Conservation (phyloP, 805 yeast genomes). For the Kluyveromyces siamensis region DNA sequence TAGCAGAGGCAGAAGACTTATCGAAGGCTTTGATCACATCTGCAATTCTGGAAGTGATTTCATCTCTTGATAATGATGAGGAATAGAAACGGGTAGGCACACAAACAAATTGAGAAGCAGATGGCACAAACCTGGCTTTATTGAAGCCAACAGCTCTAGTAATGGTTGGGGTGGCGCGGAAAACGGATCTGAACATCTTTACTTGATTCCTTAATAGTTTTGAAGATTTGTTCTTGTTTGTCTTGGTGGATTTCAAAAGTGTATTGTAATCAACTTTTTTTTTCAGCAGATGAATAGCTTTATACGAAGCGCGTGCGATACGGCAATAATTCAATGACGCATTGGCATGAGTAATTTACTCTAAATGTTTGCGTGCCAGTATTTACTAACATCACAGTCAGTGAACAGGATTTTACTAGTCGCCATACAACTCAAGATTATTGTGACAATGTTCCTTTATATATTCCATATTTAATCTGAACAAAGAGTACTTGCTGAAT, state of each 20-base stretch:
- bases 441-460: no score
- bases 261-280: no score
- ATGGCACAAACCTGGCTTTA: conserved; percentile 21
- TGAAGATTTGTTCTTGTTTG: not conserved
- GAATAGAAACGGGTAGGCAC: conserved; percentile 41
- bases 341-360: no score
- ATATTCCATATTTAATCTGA: no score
- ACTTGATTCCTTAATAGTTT: no score
- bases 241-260: not conserved
- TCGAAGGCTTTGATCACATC: conserved; percentile 64
- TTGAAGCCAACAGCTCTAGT: conserved; percentile 28
- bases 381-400: no score
- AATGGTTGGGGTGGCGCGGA: conserved; percentile 34
- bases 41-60: conserved; percentile 72
- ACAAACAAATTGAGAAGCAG: conserved; percentile 12
- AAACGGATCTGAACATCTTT: conserved; percentile 46
- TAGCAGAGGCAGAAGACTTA: conserved; percentile 45
- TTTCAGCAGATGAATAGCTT: not conserved
- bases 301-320: not conserved
- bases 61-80: conserved; percentile 61
- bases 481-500: not conserved
- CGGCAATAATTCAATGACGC: not conserved
- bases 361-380: no score
- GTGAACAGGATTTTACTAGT: no score
- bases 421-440: no score